Conservation (phyloP, 768 basidiomycete genomes). For the Boletus subcaerulescens region DNA sequence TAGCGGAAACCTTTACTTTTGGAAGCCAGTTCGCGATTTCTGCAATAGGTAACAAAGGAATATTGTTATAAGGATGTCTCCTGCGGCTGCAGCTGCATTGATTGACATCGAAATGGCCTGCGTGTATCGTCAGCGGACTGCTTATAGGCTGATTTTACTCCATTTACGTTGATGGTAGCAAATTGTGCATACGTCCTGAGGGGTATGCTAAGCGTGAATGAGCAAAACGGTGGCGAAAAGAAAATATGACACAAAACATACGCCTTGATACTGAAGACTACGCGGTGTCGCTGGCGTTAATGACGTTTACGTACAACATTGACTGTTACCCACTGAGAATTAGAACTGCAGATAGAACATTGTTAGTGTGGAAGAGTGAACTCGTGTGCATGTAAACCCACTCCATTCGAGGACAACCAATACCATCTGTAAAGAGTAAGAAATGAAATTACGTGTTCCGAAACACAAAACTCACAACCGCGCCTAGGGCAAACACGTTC, state of each 20-base stretch:
- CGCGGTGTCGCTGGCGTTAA: neutral
- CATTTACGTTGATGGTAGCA: neutral
- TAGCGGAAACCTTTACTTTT: conserved; percentile 24
- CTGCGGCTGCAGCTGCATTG: conserved; percentile 47
- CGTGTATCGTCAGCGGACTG: neutral
- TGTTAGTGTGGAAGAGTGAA: conserved; percentile 3
- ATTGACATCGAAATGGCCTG: neutral
- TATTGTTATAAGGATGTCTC: conserved; percentile 47
- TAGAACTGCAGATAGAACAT: conserved; percentile 17
- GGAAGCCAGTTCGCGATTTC: conserved; percentile 49
- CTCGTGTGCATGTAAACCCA: conserved; percentile 7
- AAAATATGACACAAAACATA: neutral
- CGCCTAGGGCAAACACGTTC: conserved; percentile 33
- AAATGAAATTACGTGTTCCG: neutral
- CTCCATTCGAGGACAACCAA: conserved; percentile 42
- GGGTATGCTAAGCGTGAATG: conserved; percentile 35
- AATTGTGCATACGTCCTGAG: neutral
- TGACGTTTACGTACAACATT: too few relatives aligned
- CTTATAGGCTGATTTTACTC: neutral
- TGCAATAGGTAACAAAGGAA: conserved; percentile 47
- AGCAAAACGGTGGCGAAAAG: neutral
- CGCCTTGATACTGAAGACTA: neutral
- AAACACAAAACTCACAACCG: conserved; percentile 24
- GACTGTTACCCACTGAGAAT: conserved; percentile 31
- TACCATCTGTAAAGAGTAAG: neutral